phyloP scores from a whole-genome alignment of 2,329 filamentous ascomycete genomes.

The Pseudopithomyces maydicus region DNA sequence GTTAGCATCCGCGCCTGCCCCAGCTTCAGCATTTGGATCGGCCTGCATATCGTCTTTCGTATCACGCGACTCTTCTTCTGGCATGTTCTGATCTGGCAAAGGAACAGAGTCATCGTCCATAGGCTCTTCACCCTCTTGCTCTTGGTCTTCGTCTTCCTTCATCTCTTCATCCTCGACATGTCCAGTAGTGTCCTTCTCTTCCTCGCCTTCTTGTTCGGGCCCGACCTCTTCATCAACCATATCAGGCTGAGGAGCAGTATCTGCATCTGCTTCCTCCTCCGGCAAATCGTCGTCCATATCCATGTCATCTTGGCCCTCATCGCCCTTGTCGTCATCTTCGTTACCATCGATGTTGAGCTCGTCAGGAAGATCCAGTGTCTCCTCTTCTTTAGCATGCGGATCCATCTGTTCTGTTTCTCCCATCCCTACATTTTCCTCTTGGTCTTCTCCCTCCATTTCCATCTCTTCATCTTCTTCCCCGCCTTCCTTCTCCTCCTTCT shows the following conservation, averaged over 20 bases:
- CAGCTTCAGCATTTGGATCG: slow-evolving; percentile 62
- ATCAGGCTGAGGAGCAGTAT: slow-evolving; percentile 35
- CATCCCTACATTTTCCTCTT: slow-evolving; percentile 65
- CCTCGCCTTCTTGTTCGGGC: slow-evolving; percentile 38
- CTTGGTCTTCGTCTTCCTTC: slow-evolving; percentile 52
- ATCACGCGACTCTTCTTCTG: slow-evolving; percentile 53
- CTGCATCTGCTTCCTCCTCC: slow-evolving; percentile 39
- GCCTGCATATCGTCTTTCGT: slow-evolving; percentile 57
- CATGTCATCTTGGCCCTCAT: slow-evolving; percentile 47
- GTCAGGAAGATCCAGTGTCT: slow-evolving; percentile 82
- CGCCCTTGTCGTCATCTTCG: slow-evolving; percentile 62
- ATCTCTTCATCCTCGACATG: slow-evolving; percentile 45
- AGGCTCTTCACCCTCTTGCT: slow-evolving; percentile 54
- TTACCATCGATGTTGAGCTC: slow-evolving; percentile 83
- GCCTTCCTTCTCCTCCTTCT: slow-evolving; percentile 65
- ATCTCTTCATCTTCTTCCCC: slow-evolving; percentile 61
- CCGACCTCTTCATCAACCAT: slow-evolving; percentile 40
- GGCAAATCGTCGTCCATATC: slow-evolving; percentile 43
- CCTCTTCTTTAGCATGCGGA: slow-evolving; percentile 79
- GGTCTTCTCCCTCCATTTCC: slow-evolving; percentile 62
- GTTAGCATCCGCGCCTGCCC: slow-evolving; percentile 68
- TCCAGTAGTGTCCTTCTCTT: slow-evolving; percentile 41
- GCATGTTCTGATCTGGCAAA: slow-evolving; percentile 57
- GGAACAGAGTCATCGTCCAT: slow-evolving; percentile 46
- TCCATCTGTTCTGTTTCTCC: slow-evolving; percentile 71